phyloP scores from a whole-genome alignment of 257 asterid species.

The Primulina tabacum region DNA sequence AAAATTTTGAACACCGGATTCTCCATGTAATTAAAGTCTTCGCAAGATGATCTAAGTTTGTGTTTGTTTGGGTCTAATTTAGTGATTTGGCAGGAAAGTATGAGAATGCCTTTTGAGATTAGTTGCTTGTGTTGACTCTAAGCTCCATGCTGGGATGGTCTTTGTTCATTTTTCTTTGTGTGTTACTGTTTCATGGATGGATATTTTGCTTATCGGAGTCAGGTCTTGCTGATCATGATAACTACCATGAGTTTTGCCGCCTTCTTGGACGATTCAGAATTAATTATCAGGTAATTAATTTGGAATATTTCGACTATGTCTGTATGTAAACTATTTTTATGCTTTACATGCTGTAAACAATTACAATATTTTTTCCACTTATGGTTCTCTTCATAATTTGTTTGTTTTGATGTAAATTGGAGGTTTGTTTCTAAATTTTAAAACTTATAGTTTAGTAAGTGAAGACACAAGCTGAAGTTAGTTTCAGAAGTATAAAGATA shows the following conservation, averaged over 20 bases:
- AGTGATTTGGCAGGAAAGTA: neutral
- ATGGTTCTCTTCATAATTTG: conserved; percentile 6
- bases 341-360: neutral
- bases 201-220: conserved; percentile 36
- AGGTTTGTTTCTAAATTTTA: conserved; percentile 1
- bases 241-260: conserved; percentile 98
- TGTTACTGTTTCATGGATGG: conserved; percentile 22
- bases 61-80: neutral
- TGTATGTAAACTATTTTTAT: neutral
- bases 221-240: conserved; percentile 96
- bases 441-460: conserved; percentile 11
- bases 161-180: conserved; percentile 10
- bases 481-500: conserved; percentile 6
- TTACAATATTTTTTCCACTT: conserved; percentile 3
- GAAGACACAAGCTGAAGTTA: neutral
- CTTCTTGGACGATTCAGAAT: conserved; percentile 97
- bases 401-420: conserved; percentile 9
- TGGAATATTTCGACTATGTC: conserved; percentile 1
- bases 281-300: conserved; percentile 76
- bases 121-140: neutral
- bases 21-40: conserved; percentile 1
- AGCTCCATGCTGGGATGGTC: conserved; percentile 10
- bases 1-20: neutral
- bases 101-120: neutral
- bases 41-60: neutral